These are phyloP conservation scores for Eucalyptus microcorys DNA, from an alignment of 345 rosid species.

Conservation along the genomic window DNA sequence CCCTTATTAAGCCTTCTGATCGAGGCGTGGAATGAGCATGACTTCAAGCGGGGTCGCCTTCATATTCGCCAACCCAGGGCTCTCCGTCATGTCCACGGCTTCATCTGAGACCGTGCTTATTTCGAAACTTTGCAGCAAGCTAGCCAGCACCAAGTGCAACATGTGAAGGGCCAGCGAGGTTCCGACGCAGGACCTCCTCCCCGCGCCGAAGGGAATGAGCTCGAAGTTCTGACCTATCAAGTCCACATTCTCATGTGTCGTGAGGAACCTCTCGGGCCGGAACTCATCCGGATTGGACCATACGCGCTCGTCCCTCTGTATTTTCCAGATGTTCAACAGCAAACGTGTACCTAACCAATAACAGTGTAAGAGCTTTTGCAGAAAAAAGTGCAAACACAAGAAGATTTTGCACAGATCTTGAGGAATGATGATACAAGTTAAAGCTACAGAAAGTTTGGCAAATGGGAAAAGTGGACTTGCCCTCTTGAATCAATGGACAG, in stretches of 20 bases:
- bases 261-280: constrained; percentile 23
- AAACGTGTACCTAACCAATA: constrained; percentile 12
- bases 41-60: constrained; percentile 32
- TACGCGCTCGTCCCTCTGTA: constrained; percentile 2
- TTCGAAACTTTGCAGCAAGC: constrained; percentile 22
- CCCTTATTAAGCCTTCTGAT: not conserved
- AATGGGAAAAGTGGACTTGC: not conserved
- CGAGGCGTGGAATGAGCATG: constrained; percentile 12
- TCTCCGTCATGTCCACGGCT: constrained; percentile 21
- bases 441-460: not conserved
- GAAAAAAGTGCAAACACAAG: not conserved
- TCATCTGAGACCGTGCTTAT: constrained; percentile 1
- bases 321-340: constrained; percentile 10
- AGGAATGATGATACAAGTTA: not conserved
- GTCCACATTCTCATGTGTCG: not conserved
- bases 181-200: constrained; percentile 23
- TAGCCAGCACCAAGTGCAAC: constrained; percentile 20
- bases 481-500: not conserved
- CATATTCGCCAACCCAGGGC: constrained; percentile 6
- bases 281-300: constrained; percentile 14
- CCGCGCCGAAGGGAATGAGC: constrained; percentile 15
- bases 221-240: constrained; percentile 18
- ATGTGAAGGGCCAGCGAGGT: constrained; percentile 6
- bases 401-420: not conserved
- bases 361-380: not conserved